Evolutionary conservation across 305 asterid genomes (phyloP).

Genomic region (Plantago lanceolata): DNA sequence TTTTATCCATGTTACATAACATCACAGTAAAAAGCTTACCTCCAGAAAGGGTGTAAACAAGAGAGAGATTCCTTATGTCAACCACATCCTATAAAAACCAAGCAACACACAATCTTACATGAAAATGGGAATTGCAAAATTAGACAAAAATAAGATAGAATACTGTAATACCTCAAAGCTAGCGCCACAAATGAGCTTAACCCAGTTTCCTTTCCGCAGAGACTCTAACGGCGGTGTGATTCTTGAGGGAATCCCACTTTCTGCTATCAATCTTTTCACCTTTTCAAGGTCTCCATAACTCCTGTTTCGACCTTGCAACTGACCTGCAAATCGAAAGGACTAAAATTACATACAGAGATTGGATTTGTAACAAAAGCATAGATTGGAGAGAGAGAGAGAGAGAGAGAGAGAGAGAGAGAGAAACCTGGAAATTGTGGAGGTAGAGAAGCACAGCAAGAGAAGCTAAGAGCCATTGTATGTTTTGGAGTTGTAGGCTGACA

Average conservation of each 20-base stretch:
- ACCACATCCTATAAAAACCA: conserved; percentile 52
- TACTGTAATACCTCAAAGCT: conserved; percentile 63
- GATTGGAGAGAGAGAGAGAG: conserved; percentile 16
- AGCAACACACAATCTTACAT: not conserved
- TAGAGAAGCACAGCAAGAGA: conserved; percentile 43
- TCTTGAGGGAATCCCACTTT: conserved; percentile 44
- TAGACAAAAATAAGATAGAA: not conserved
- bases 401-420: conserved; percentile 20
- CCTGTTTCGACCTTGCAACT: conserved; percentile 31
- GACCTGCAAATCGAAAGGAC: conserved; percentile 30
- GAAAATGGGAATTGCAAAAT: not conserved
- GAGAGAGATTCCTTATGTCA: conserved; percentile 85
- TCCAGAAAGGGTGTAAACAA: conserved; percentile 89
- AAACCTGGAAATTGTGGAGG: conserved; percentile 32
- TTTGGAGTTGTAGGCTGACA: too few relatives aligned
- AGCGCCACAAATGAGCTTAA: conserved; percentile 92
- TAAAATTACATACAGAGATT: not conserved
- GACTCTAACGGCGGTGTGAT: conserved; percentile 59
- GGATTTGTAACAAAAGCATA: not conserved
- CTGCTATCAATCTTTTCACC: conserved; percentile 44
- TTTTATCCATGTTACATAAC: not conserved
- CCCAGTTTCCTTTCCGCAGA: conserved; percentile 79
- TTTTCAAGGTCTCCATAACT: conserved; percentile 38
- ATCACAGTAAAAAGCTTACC: conserved; percentile 34
- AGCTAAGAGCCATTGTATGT: conserved; percentile 35